A percentile compares a stretch with the other conserved stretches of the same genome.
Conservation (phyloP, 345 rosid genomes). For the Luvunga scandens region DNA sequence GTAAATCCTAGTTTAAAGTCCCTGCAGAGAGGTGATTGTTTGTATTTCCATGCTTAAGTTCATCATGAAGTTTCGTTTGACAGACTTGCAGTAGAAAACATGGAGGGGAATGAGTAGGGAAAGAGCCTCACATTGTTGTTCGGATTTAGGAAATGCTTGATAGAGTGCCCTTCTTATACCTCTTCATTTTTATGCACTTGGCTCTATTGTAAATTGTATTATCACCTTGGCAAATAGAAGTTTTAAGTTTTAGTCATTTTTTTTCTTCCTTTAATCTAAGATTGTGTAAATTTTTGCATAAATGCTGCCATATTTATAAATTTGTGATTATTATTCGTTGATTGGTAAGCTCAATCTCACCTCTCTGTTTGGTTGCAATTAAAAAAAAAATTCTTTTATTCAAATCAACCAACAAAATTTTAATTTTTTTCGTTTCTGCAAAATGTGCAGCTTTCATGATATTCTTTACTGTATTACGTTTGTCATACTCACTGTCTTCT, state of each 20-base stretch:
- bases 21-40: background rate
- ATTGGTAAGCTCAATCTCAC: background rate
- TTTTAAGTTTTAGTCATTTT: background rate
- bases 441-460: background rate
- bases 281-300: background rate
- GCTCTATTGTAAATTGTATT: background rate
- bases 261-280: background rate
- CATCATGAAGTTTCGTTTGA: background rate
- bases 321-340: background rate
- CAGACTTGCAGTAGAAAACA: background rate
- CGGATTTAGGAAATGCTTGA: background rate
- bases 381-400: background rate
- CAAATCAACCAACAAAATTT: background rate
- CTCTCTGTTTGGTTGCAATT: background rate
- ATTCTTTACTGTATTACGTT: background rate
- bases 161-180: background rate
- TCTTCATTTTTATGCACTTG: background rate
- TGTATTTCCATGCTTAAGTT: background rate
- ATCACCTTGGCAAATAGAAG: background rate
- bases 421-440: background rate
- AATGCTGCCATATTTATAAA: background rate
- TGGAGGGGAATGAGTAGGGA: background rate
- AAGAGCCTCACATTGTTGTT: background rate
- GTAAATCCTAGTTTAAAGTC: background rate
- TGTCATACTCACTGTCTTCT: background rate